A percentile compares a stretch with the other conserved stretches of the same genome.
phyloP scores from a whole-genome alignment of 2,329 filamentous ascomycete genomes.

The Diaporthe sp. region DNA sequence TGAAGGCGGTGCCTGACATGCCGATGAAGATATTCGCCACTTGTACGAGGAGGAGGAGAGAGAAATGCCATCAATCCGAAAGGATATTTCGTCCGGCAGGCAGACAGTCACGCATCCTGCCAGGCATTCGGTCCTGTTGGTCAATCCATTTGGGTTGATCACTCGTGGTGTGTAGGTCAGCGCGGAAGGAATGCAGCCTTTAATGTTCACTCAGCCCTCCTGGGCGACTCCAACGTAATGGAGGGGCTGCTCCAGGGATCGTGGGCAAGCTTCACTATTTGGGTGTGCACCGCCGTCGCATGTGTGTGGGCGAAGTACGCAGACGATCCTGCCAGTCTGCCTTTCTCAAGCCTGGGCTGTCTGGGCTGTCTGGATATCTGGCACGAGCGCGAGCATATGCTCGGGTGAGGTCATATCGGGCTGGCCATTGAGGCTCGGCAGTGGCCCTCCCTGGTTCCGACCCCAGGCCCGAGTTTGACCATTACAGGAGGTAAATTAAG shows the following conservation, averaged over 20 bases:
- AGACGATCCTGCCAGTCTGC: neutral
- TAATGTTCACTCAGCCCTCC: neutral
- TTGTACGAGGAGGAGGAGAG: neutral
- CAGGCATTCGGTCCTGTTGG: neutral
- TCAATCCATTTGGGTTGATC: neutral
- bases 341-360: neutral
- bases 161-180: neutral
- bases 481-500: neutral
- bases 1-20: neutral
- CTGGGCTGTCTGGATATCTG: neutral
- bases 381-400: neutral
- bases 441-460: neutral
- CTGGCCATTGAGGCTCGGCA: conserved; percentile 10
- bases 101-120: neutral
- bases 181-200: conserved; percentile 1
- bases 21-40: conserved; percentile 14
- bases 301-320: neutral
- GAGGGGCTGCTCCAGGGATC: neutral
- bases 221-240: neutral
- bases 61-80: neutral
- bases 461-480: neutral
- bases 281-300: neutral
- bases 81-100: conserved; percentile 29
- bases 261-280: neutral
- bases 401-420: neutral